A percentile compares a stretch with the other conserved stretches of the same genome.
phyloP scores from a whole-genome alignment of 148 eudicot species.

The Euryodendron excelsum region DNA sequence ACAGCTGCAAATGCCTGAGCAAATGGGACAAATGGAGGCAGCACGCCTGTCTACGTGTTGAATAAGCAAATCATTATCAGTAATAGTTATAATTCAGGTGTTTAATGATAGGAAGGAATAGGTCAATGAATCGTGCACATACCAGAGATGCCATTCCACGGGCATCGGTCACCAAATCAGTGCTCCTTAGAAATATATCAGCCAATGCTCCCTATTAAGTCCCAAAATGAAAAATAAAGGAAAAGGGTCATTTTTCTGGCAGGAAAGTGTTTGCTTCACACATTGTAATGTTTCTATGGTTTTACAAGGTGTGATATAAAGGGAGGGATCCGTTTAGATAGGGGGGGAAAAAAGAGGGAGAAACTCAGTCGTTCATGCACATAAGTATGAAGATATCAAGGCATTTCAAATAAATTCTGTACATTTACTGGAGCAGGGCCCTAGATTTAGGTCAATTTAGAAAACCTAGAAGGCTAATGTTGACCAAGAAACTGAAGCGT shows the following conservation, averaged over 20 bases:
- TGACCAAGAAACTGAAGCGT: neutral
- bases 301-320: neutral
- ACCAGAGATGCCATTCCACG: slow-evolving; percentile 93
- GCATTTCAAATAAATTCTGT: neutral
- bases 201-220: slow-evolving; percentile 80
- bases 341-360: neutral
- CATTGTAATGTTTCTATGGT: neutral
- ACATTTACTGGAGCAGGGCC: neutral
- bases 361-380: neutral
- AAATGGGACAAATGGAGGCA: slow-evolving; percentile 95
- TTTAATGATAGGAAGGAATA: neutral
- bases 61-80: neutral
- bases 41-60: slow-evolving; percentile 63
- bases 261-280: neutral
- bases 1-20: slow-evolving; percentile 99
- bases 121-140: slow-evolving; percentile 10
- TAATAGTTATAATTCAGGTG: neutral
- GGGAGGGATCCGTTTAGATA: neutral
- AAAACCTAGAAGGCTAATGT: neutral
- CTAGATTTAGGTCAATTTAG: neutral
- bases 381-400: no score
- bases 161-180: slow-evolving; percentile 64
- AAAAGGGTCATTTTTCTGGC: neutral
- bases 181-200: slow-evolving; percentile 70
- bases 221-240: neutral